Evolutionary conservation across 2,329 filamentous ascomycete genomes (phyloP).

Genomic region (Monilinia fructigena): DNA sequence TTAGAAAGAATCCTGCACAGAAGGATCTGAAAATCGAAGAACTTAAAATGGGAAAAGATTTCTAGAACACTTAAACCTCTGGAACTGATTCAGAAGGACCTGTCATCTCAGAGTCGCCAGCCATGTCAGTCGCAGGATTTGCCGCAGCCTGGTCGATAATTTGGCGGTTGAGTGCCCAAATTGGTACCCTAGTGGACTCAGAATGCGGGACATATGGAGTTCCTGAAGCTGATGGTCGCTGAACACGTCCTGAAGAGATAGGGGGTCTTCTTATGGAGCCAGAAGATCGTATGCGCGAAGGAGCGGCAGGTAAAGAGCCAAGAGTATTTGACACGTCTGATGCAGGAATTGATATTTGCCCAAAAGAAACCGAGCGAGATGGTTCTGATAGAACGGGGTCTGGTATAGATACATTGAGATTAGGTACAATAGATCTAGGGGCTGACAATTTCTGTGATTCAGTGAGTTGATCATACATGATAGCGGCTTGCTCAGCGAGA

Average conservation of each 20-base stretch:
- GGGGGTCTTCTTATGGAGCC: background rate
- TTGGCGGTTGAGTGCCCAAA: background rate
- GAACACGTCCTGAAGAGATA: background rate
- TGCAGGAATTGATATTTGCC: background rate
- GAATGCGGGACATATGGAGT: background rate
- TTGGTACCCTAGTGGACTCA: background rate
- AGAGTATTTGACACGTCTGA: fast-evolving
- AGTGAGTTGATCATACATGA: background rate
- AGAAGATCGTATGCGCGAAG: background rate
- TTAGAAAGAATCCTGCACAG: background rate
- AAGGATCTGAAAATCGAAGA: background rate
- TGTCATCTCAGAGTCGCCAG: background rate
- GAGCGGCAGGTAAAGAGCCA: background rate
- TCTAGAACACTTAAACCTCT: background rate
- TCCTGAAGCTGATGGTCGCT: background rate
- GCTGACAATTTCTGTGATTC: background rate
- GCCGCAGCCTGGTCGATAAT: background rate
- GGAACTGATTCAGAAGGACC: background rate
- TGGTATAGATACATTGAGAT: background rate
- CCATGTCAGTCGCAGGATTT: background rate
- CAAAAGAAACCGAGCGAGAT: background rate
- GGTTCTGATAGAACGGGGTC: background rate
- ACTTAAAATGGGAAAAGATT: background rate
- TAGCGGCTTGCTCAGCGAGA: background rate
- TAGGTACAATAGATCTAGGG: background rate